A percentile compares a stretch with the other conserved stretches of the same genome.
Conservation (phyloP, 2,329 filamentous ascomycete species). For the Westerdykella ornata region DNA sequence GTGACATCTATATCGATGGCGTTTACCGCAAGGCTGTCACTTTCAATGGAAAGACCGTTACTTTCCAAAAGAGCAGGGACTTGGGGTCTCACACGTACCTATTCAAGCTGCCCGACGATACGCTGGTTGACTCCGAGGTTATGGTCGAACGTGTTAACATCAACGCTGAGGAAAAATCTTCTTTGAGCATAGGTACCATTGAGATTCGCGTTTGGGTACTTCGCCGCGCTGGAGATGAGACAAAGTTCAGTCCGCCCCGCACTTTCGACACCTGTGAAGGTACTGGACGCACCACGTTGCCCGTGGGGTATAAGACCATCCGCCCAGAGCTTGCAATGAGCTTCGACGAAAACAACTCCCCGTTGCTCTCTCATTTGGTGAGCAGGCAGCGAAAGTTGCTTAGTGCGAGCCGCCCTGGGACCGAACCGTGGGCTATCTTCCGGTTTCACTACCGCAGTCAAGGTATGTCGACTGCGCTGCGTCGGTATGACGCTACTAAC, state of each 20-base stretch:
- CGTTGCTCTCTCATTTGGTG: conserved; percentile 7
- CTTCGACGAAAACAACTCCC: conserved; percentile 13
- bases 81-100: conserved; percentile 16
- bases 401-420: conserved; percentile 23
- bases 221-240: conserved; percentile 14
- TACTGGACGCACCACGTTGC: conserved; percentile 10
- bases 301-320: conserved; percentile 11
- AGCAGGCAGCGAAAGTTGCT: conserved; percentile 9
- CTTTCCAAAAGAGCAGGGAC: conserved; percentile 17
- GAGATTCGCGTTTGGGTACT: conserved; percentile 28
- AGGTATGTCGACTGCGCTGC: conserved; percentile 8
- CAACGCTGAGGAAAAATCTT: conserved; percentile 3
- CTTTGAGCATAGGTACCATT: conserved; percentile 24
- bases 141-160: conserved; percentile 1
- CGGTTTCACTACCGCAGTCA: conserved; percentile 39
- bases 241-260: conserved; percentile 4
- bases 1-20: conserved; percentile 38
- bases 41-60: conserved; percentile 7
- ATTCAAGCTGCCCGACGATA: conserved; percentile 8
- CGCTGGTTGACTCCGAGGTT: conserved; percentile 1
- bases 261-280: neutral
- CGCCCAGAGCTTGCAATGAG: conserved; percentile 18
- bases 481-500: neutral
- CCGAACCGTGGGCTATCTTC: conserved; percentile 36
- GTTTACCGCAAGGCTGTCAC: conserved; percentile 19